Base-by-base conservation (phyloP, 768 basidiomycete genomes). In the Leucosporidium creatinivorum region DNA sequence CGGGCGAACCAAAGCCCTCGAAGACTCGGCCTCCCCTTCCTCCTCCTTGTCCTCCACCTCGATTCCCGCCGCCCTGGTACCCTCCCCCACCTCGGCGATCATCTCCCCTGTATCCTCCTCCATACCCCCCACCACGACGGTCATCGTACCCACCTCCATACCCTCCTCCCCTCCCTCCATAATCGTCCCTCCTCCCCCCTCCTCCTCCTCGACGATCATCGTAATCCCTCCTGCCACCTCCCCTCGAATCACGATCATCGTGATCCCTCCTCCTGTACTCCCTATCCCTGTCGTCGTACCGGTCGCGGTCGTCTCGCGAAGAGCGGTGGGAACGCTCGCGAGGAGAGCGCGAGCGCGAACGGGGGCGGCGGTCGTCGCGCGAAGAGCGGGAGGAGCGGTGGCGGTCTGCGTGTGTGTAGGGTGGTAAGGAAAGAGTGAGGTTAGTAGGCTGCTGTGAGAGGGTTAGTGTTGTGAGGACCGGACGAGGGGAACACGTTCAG, bases 1-100 rank as follows among this genome's bases (percentile, higher is more conserved):
- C 88, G 19, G 88, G 86, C 26, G 86, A 88, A 30, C 79, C 77
- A 50, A 75, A 72, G 15, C 82, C 81, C 48, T 83, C 82, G 49
- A 76, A 78, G 26, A 78, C 77, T 30, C 66, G 54, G 39, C 70
- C 61, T 36, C 62, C 68, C 19, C 58, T 25, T 1, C 67, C 56
- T 12, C 66, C 68, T 39, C 68, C 63, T 36, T 61, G 36, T n/a
- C 54, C 55, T 13, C 67, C 59, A 28, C 62, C 51, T 26, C 63
- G 44, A 23, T 4, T 58, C 25, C n/a, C 57, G 21, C 57, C 31
- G 19, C 67, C 66, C 12, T 44, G 4, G 33, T 49, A 47, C 8
- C 54, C 26, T 6, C 52, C n/a, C 25, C 33, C 30, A 15, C 19
- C 67, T 52, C 61, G 50, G 18, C 30, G 26, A 12, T 44, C 39